Evolutionary conservation across 2,329 filamentous ascomycete species (phyloP).

Genomic region (Huntiella decipiens): DNA sequence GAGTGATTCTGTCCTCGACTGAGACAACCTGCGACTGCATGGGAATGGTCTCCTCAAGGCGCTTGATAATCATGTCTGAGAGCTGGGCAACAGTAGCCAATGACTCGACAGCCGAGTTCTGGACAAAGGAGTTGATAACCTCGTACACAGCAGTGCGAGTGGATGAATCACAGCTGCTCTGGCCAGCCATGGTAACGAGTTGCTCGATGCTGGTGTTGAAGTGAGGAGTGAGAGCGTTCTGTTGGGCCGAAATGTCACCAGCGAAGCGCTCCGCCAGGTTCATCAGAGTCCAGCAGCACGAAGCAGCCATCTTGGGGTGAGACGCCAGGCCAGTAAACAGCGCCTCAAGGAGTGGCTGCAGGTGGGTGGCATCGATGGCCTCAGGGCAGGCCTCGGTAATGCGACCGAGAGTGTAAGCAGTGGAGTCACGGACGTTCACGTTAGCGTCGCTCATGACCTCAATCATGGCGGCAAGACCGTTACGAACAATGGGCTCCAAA

Average conservation of each 20-base stretch:
- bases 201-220: slow-evolving; percentile 84
- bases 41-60: slow-evolving; percentile 72
- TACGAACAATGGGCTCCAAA: slow-evolving; percentile 84
- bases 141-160: slow-evolving; percentile 93
- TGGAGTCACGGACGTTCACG: slow-evolving; percentile 85
- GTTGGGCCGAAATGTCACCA: slow-evolving; percentile 55
- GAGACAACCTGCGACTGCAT: slow-evolving; percentile 89
- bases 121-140: slow-evolving; percentile 85
- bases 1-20: slow-evolving; percentile 84
- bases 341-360: slow-evolving; percentile 68
- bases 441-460: slow-evolving; percentile 78
- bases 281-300: slow-evolving; percentile 98
- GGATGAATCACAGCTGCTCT: slow-evolving; percentile 64
- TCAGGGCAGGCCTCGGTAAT: slow-evolving; percentile 89
- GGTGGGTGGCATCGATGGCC: slow-evolving; percentile 73
- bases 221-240: slow-evolving; percentile 75
- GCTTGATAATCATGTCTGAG: slow-evolving; percentile 74
- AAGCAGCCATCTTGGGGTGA: slow-evolving; percentile 91
- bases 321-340: slow-evolving; percentile 80
- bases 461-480: slow-evolving; percentile 80
- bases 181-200: slow-evolving; percentile 69
- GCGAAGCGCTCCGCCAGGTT: slow-evolving; percentile 93
- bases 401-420: slow-evolving; percentile 84
- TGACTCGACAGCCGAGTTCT: slow-evolving; percentile 75
- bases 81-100: slow-evolving; percentile 62